phyloP scores from a whole-genome alignment of 345 rosid species.

The Hibiscus mutabilis region DNA sequence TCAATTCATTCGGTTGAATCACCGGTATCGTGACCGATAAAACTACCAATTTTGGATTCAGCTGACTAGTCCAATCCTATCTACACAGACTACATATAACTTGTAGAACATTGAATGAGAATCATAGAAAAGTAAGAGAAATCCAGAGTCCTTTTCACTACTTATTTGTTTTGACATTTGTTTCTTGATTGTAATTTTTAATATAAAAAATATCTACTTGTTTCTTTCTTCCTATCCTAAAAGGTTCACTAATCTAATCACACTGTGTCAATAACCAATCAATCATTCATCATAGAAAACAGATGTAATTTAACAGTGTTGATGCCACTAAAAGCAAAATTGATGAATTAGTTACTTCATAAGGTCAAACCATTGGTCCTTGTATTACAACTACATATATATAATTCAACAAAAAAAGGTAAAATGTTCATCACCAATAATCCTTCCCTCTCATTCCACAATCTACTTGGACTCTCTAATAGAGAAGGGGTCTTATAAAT shows the following conservation, averaged over 20 bases:
- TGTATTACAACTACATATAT: conserved; percentile 1
- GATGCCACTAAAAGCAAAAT: not conserved
- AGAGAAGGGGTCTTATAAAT: not conserved
- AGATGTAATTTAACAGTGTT: not conserved
- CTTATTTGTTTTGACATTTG: not conserved
- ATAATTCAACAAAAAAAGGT: not conserved
- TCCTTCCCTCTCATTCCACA: not conserved
- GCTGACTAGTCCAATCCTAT: too few relatives aligned
- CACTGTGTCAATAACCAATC: not conserved
- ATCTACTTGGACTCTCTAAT: not conserved
- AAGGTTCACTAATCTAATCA: not conserved
- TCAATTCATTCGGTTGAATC: too few relatives aligned
- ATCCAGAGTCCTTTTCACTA: not conserved
- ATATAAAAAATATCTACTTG: not conserved
- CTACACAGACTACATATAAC: not conserved
- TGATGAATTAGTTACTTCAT: not conserved
- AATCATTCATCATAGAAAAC: conserved; percentile 1
- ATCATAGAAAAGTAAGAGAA: not conserved
- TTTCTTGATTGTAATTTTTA: not conserved
- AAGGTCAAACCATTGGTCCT: not conserved
- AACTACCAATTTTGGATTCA: too few relatives aligned
- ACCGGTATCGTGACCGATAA: too few relatives aligned
- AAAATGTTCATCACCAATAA: not conserved
- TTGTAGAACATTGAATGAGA: not conserved
- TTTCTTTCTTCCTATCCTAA: not conserved